A percentile compares a stretch with the other conserved stretches of the same genome.
Conservation (phyloP, 2,329 filamentous ascomycete species). For the Cyphellophora attinorum region DNA sequence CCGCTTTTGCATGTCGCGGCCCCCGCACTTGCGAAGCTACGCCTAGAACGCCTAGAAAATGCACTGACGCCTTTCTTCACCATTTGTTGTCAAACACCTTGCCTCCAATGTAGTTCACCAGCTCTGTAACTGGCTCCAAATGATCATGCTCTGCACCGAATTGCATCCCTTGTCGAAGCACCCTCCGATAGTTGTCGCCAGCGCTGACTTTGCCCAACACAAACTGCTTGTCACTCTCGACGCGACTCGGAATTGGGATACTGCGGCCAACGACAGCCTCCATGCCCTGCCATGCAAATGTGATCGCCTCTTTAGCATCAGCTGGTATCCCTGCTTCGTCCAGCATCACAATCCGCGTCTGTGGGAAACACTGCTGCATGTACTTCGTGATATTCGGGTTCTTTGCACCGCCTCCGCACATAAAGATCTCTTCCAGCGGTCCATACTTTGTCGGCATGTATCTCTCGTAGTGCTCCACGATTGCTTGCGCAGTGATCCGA, state of each 20-base stretch:
- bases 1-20: too few relatives aligned
- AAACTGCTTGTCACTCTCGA: slow-evolving; percentile 42
- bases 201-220: slow-evolving; percentile 48
- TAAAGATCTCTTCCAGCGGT: slow-evolving; percentile 47
- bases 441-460: slow-evolving; percentile 34
- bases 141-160: slow-evolving; percentile 39
- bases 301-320: slow-evolving; percentile 51
- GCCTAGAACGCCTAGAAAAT: too few relatives aligned
- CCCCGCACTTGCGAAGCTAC: too few relatives aligned
- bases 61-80: too few relatives aligned
- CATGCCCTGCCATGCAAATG: slow-evolving; percentile 53
- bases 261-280: slow-evolving; percentile 47
- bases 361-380: slow-evolving; percentile 41
- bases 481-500: slow-evolving; percentile 49
- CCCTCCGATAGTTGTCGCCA: slow-evolving; percentile 44
- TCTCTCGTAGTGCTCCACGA: slow-evolving; percentile 41
- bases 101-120: slow-evolving; percentile 42
- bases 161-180: slow-evolving; percentile 42
- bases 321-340: slow-evolving; percentile 49
- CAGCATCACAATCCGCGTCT: slow-evolving; percentile 43
- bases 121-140: slow-evolving; percentile 38
- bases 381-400: slow-evolving; percentile 49
- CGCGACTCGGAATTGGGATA: slow-evolving; percentile 45
- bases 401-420: slow-evolving; percentile 50
- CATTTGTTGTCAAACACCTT: slow-evolving; percentile 40